Evolutionary conservation across 495 filamentous ascomycete species (phyloP).

Genomic region (Lophium mytilinum): DNA sequence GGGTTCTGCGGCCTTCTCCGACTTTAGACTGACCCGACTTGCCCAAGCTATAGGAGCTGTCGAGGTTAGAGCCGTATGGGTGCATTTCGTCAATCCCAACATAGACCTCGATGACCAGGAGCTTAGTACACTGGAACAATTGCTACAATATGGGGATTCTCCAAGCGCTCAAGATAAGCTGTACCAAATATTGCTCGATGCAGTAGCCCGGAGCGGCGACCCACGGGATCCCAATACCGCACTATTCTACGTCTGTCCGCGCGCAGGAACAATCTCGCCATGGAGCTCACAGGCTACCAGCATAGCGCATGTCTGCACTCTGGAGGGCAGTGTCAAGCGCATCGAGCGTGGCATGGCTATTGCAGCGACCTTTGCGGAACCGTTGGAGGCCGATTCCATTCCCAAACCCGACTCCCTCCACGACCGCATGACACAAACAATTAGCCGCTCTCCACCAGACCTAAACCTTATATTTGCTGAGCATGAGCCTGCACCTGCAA

Average conservation of each 20-base stretch:
- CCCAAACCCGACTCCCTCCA: conserved; percentile 65
- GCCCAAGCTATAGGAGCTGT: conserved; percentile 41
- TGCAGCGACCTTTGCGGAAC: conserved; percentile 50
- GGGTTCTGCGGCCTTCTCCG: conserved; percentile 33
- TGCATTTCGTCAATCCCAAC: conserved; percentile 51
- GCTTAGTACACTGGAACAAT: conserved; percentile 45
- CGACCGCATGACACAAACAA: conserved; percentile 88
- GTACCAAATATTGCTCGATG: conserved; percentile 29
- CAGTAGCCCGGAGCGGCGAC: conserved; percentile 30
- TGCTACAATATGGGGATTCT: conserved; percentile 56
- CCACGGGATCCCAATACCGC: conserved; percentile 36
- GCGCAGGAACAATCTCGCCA: conserved; percentile 79
- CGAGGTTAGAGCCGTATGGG: conserved; percentile 53
- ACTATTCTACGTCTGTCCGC: conserved; percentile 64
- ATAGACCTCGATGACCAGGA: conserved; percentile 30
- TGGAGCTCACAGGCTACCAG: conserved; percentile 96
- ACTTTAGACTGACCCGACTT: conserved; percentile 34
- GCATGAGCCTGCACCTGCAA: conserved; percentile 58
- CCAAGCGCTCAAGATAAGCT: conserved; percentile 34
- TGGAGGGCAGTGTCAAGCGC: conserved; percentile 62
- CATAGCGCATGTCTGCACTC: conserved; percentile 85
- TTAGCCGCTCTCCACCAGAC: conserved; percentile 57
- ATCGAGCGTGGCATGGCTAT: conserved; percentile 81
- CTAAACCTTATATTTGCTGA: conserved; percentile 72
- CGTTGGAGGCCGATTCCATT: conserved; percentile 41